phyloP scores from a whole-genome alignment of 495 filamentous ascomycete genomes.

The Penicillium arizonense region DNA sequence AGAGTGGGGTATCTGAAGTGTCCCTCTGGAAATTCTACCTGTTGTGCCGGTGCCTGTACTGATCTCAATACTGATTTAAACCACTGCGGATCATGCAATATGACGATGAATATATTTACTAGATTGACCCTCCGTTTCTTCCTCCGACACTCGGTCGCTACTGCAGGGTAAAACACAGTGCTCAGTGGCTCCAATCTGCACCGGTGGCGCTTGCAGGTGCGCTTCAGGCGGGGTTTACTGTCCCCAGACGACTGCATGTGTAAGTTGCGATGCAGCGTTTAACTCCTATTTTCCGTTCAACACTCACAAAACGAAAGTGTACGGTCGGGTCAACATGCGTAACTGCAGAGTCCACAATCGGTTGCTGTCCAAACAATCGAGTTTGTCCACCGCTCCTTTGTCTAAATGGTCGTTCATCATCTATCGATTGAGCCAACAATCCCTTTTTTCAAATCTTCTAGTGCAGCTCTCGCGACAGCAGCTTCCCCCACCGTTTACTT shows the following conservation, averaged over 20 bases:
- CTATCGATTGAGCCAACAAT: neutral
- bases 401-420: neutral
- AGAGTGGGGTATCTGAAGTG: neutral
- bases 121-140: neutral
- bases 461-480: conserved; percentile 10
- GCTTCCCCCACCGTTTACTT: conserved; percentile 47
- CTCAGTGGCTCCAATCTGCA: neutral
- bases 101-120: neutral
- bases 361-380: neutral
- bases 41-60: neutral
- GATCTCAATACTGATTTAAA: neutral
- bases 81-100: conserved; percentile 1
- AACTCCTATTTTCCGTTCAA: neutral
- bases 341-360: neutral
- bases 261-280: neutral
- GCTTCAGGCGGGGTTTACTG: neutral
- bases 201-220: neutral
- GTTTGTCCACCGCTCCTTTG: neutral
- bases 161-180: neutral
- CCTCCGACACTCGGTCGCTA: too few species aligned
- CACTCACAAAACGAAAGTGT: neutral
- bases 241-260: neutral
- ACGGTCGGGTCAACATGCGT: neutral
- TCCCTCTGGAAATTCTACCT: neutral
- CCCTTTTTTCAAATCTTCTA: neutral